phyloP scores from a whole-genome alignment of 2,329 filamentous ascomycete genomes.

The Beauveria varroae region DNA sequence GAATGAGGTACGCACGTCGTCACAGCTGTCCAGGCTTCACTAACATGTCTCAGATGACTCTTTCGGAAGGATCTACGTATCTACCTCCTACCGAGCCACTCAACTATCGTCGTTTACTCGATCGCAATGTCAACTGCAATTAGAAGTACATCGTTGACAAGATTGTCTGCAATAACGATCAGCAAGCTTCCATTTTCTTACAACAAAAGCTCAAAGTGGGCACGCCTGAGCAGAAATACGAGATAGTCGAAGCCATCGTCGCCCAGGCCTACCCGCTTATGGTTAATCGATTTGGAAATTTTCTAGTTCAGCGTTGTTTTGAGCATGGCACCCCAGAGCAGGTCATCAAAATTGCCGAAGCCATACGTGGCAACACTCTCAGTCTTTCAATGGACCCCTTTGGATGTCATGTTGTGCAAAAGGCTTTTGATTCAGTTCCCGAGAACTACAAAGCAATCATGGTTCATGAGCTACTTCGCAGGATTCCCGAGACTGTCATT shows the following conservation, averaged over 20 bases:
- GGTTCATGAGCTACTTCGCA: slow-evolving; percentile 93
- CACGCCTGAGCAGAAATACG: slow-evolving; percentile 89
- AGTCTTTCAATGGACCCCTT: slow-evolving; percentile 98
- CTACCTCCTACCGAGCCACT: slow-evolving; percentile 82
- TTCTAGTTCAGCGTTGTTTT: slow-evolving; percentile 96
- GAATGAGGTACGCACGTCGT: slow-evolving; percentile 36
- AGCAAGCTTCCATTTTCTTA: slow-evolving; percentile 96
- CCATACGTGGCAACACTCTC: slow-evolving; percentile 88
- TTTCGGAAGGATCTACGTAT: slow-evolving; percentile 63
- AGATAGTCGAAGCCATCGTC: slow-evolving; percentile 94
- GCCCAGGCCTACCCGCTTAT: slow-evolving; percentile 91
- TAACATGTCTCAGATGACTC: slow-evolving; percentile 32
- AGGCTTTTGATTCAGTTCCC: slow-evolving; percentile 94
- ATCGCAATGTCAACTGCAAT: slow-evolving; percentile 94
- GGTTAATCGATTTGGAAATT: slow-evolving; percentile 98
- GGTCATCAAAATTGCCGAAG: slow-evolving; percentile 86
- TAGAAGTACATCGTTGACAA: slow-evolving; percentile 99
- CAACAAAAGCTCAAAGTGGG: slow-evolving; percentile 98
- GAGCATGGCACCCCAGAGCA: slow-evolving; percentile 95
- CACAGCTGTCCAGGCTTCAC: not conserved
- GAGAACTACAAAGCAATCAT: slow-evolving; percentile 98
- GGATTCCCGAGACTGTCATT: slow-evolving; percentile 95
- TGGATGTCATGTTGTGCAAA: slow-evolving; percentile 96
- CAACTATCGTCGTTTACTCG: slow-evolving; percentile 90
- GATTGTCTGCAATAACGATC: slow-evolving; percentile 98